These are phyloP conservation scores for Paraleonurus japonicus DNA, from an alignment of 257 asterid genomes.

Conservation along the genomic window DNA sequence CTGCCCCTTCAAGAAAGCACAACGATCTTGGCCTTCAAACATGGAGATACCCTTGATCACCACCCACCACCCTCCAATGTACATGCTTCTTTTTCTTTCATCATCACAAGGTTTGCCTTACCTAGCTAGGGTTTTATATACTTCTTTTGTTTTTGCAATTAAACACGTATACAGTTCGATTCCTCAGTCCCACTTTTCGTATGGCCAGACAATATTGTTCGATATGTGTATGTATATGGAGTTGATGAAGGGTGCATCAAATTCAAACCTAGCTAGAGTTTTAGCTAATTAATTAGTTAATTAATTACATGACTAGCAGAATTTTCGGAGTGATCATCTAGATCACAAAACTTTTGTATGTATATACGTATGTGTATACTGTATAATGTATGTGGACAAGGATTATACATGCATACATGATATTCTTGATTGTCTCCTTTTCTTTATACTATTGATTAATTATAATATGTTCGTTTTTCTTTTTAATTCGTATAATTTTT, in stretches of 20 bases:
- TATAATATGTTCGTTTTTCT: no score
- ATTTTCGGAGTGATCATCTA: neutral
- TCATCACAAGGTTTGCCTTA: neutral
- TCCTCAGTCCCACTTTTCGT: no score
- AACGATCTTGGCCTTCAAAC: conserved; percentile 61
- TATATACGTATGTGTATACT: neutral
- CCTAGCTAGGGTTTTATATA: neutral
- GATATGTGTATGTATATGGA: neutral
- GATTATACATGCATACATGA: neutral
- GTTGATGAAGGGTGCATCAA: neutral
- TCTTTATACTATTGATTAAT: no score
- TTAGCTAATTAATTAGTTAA: neutral
- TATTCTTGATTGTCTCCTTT: neutral
- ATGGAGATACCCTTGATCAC: conserved; percentile 47
- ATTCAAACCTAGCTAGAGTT: neutral
- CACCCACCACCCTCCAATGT: neutral
- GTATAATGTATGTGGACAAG: neutral
- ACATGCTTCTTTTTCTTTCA: neutral
- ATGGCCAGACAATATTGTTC: no score
- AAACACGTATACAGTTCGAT: neutral
- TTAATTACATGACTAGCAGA: neutral
- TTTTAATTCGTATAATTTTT: no score
- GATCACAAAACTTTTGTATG: neutral
- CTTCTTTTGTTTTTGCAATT: neutral
- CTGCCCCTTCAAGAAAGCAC: conserved; percentile 75